phyloP scores from a whole-genome alignment of 306 rosid genomes.

The Lathyrus aphaca region DNA sequence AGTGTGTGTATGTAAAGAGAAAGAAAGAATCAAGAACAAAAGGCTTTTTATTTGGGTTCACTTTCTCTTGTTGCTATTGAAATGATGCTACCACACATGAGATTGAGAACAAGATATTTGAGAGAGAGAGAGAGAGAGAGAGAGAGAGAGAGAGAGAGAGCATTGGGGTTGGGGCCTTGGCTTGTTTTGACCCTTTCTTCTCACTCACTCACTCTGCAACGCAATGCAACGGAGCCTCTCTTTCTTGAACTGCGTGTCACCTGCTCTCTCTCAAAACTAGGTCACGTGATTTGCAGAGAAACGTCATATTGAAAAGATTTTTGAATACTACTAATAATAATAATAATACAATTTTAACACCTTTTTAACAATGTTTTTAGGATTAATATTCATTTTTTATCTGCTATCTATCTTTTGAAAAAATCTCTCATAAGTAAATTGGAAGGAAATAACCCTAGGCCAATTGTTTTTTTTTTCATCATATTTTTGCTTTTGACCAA shows the following conservation, averaged over 20 bases:
- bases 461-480: too few species aligned
- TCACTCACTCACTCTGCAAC: conserved; percentile 35
- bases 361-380: too few species aligned
- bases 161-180: conserved; percentile 40
- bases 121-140: conserved; percentile 11
- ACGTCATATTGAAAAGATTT: neutral
- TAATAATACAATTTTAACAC: too few species aligned
- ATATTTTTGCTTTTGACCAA: too few species aligned
- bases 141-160: conserved; percentile 10
- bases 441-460: too few species aligned
- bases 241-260: conserved; percentile 55
- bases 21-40: conserved; percentile 18
- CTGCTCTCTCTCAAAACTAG: conserved; percentile 33
- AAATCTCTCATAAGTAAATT: too few species aligned
- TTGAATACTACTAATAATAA: too few species aligned
- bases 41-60: conserved; percentile 28
- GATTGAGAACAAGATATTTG: conserved; percentile 26
- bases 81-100: conserved; percentile 45
- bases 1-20: conserved; percentile 40
- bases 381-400: too few species aligned
- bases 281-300: conserved; percentile 59
- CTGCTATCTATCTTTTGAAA: too few species aligned
- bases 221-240: conserved; percentile 20
- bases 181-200: conserved; percentile 36
- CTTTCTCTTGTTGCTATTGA: conserved; percentile 26